A percentile compares a stretch with the other conserved stretches of the same genome.
Evolutionary conservation across 306 rosid genomes (phyloP).

Genomic region (Cicer yamashitae): DNA sequence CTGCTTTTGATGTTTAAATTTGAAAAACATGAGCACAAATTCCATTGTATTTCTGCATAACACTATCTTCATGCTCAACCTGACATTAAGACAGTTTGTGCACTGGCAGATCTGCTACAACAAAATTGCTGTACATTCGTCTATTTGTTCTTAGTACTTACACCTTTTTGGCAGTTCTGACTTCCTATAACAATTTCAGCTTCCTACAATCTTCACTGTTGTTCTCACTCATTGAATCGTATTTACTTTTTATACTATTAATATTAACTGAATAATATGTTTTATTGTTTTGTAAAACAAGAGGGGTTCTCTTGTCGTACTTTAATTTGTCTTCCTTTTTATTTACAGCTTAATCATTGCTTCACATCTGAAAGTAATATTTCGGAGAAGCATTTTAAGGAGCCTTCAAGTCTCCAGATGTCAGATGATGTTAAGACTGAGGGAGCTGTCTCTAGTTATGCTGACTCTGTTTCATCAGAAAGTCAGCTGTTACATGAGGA

Average conservation of each 20-base stretch:
- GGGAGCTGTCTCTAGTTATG: slow-evolving; percentile 43
- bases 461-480: slow-evolving; percentile 43
- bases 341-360: slow-evolving; percentile 40
- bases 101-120: background rate
- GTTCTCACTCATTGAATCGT: background rate
- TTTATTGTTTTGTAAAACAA: background rate
- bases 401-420: slow-evolving; percentile 22
- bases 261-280: slow-evolving; percentile 6
- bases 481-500: slow-evolving; percentile 41
- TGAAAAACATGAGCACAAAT: slow-evolving; percentile 6
- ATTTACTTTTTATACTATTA: background rate
- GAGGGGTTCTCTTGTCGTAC: slow-evolving; percentile 16
- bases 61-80: slow-evolving; percentile 23
- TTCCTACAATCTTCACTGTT: background rate
- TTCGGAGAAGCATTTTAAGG: slow-evolving; percentile 22
- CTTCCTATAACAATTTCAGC: slow-evolving; percentile 24
- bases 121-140: slow-evolving; percentile 23
- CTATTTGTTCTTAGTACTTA: slow-evolving; percentile 17
- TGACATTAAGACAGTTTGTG: slow-evolving; percentile 5
- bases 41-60: slow-evolving; percentile 4
- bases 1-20: slow-evolving; percentile 20
- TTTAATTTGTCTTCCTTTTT: slow-evolving; percentile 28
- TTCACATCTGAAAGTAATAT: slow-evolving; percentile 35
- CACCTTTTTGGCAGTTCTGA: slow-evolving; percentile 30
- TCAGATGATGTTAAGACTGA: slow-evolving; percentile 39